A percentile compares a stretch with the other conserved stretches of the same genome.
These are phyloP conservation scores for Fusarium beomiforme DNA, from an alignment of 2,329 filamentous ascomycete genomes.

Conservation along the genomic window DNA sequence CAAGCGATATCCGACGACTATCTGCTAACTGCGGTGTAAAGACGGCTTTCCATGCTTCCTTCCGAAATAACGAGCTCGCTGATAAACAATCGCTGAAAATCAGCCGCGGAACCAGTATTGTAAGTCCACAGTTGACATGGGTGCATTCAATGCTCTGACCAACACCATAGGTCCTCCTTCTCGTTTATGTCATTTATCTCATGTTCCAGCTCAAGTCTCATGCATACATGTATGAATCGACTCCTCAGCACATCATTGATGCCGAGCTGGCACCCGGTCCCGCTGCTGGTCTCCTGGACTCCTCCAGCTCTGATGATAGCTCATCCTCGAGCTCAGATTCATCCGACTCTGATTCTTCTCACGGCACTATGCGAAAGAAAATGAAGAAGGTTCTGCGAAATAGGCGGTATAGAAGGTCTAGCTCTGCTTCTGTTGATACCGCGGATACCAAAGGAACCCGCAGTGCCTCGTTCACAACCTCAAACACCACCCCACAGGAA, in stretches of 20 bases:
- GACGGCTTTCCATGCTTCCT: slow-evolving; percentile 94
- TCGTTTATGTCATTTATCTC: slow-evolving; percentile 86
- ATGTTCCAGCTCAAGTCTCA: slow-evolving; percentile 93
- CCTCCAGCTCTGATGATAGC: slow-evolving; percentile 66
- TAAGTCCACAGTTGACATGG: slow-evolving; percentile 51
- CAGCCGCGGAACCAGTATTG: slow-evolving; percentile 88
- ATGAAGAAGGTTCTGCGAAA: slow-evolving; percentile 80
- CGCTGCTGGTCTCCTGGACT: slow-evolving; percentile 82
- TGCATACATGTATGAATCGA: slow-evolving; percentile 91
- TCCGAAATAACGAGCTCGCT: slow-evolving; percentile 69
- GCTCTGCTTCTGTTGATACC: slow-evolving; percentile 73
- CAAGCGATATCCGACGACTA: slow-evolving; percentile 48
- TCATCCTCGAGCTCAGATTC: slow-evolving; percentile 75
- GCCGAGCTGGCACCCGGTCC: slow-evolving; percentile 90
- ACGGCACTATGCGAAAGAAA: slow-evolving; percentile 75
- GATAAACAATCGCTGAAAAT: slow-evolving; percentile 81
- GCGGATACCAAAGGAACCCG: slow-evolving; percentile 47
- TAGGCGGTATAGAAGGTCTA: slow-evolving; percentile 80
- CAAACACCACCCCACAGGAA: slow-evolving; percentile 48
- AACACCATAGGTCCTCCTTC: slow-evolving; percentile 33
- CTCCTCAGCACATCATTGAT: slow-evolving; percentile 91
- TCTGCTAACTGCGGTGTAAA: slow-evolving; percentile 50
- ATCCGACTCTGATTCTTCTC: slow-evolving; percentile 66
- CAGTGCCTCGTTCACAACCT: slow-evolving; percentile 56
- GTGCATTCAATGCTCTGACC: not conserved